phyloP scores from a whole-genome alignment of 1,139 yeast genomes.

The Protomyces arabidopsidicola region DNA sequence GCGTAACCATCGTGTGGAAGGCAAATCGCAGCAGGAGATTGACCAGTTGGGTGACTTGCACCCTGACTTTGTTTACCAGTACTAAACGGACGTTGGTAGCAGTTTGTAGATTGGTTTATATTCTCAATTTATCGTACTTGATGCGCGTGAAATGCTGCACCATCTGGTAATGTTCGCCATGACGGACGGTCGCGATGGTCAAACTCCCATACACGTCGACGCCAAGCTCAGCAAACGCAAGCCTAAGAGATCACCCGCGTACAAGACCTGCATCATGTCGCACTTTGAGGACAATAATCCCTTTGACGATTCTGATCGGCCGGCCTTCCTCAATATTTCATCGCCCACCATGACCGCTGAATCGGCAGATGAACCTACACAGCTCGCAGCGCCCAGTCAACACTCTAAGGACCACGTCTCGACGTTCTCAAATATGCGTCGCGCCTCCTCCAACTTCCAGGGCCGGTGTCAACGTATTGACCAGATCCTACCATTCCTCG shows the following conservation, averaged over 20 bases:
- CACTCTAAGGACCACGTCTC: constrained; percentile 14
- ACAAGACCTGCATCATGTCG: neutral
- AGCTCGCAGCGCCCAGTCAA: constrained; percentile 13
- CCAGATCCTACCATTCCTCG: constrained; percentile 13
- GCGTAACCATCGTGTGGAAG: constrained; percentile 13
- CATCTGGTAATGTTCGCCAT: too few species aligned
- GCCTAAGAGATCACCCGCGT: too few species aligned
- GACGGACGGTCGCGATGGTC: too few species aligned
- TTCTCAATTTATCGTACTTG: too few species aligned
- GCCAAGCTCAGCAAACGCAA: too few species aligned
- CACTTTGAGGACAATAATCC: constrained; percentile 44
- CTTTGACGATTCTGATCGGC: constrained; percentile 36
- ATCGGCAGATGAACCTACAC: constrained; percentile 12
- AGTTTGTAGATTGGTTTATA: too few species aligned
- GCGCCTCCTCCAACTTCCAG: constrained; percentile 1
- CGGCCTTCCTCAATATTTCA: constrained; percentile 6
- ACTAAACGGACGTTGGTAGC: neutral
- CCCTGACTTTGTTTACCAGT: constrained; percentile 16
- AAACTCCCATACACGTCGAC: too few species aligned
- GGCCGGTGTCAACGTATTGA: constrained; percentile 24
- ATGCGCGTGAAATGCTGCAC: too few species aligned
- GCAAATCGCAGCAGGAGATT: constrained; percentile 9
- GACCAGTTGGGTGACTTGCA: constrained; percentile 19
- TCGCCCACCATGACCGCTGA: neutral
- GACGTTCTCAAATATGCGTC: constrained; percentile 10